Evolutionary conservation across 768 basidiomycete genomes (phyloP).

Genomic region (Rhodosporidiobolus odoratus): DNA sequence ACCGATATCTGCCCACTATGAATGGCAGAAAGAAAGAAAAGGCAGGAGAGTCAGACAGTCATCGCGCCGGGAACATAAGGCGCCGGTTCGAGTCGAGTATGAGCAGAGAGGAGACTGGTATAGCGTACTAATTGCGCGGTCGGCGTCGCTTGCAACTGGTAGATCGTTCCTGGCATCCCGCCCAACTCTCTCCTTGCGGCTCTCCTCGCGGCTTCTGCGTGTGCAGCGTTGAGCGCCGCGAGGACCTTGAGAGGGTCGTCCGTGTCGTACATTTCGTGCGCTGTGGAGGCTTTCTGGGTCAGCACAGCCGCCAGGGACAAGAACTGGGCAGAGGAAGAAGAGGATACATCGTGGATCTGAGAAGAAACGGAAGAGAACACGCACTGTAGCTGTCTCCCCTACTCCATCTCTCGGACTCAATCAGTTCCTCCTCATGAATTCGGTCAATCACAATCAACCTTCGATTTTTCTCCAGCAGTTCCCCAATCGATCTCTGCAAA

Average conservation of each 20-base stretch:
- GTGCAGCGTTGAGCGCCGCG: not conserved
- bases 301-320: not conserved
- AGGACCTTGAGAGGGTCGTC: constrained; percentile 1
- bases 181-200: not conserved
- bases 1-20: constrained; percentile 17
- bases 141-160: constrained; percentile 18
- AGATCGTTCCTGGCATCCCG: constrained; percentile 1
- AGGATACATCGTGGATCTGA: not conserved
- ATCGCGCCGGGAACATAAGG: too few relatives aligned
- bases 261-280: constrained; percentile 11
- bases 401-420: not conserved
- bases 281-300: not conserved
- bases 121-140: constrained; percentile 10
- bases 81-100: not conserved
- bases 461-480: not conserved
- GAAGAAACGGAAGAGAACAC: not conserved
- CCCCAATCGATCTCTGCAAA: not conserved
- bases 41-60: not conserved
- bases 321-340: not conserved
- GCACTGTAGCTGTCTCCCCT: constrained; percentile 14
- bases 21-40: not conserved
- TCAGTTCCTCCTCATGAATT: constrained; percentile 3
- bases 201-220: not conserved
- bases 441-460: constrained; percentile 6
- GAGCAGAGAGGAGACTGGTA: not conserved